Base-by-base conservation (phyloP, 2,329 filamentous ascomycete species). In the Cercospora citrullina region DNA sequence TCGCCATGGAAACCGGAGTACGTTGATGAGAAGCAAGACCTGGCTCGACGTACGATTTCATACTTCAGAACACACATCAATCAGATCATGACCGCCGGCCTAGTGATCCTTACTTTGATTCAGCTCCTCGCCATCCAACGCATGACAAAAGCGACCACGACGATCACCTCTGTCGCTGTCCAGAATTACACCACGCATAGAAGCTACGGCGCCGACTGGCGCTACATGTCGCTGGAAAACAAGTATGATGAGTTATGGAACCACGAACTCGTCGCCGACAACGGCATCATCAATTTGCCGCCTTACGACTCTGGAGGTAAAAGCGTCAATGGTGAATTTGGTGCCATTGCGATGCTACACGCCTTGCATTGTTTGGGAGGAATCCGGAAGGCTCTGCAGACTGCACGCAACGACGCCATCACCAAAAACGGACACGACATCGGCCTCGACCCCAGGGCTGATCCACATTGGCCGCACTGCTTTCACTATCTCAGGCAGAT, bases 391-490 rank as follows among this genome's bases (percentile, higher is more conserved):
- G 65, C 65, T 26, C 45, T 67, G 39, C 65, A 67, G 26, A 64
- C 53, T 21, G 65, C 65, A n/a, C 42, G 60, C 23, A 53, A 63
- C 18, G 60, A 63, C 36, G 60, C 60, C 23, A 6, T 60, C 51
- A 48, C 51, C 51, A 36, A 55, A 30, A 26, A 63, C 36, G 60
- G 60, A 53, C 60, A 67, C 39, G 39, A 64, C n/a, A 64, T 67
- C 18, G 65, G 65, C 9, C 42, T 59, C 18, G 60, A 67, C n/a
- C 36, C 39, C 6, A 16, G 59, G 45, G 53, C 55, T 42, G 65
- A 67, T 51, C 60, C 65, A 36, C 65, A 67, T 53, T 67, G 65
- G 65, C 65, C 65, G 21, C 65, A 67, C 14, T 67, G 65, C 48
- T 26, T 67, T 16, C 57, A 64, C 12, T 67, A 67, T 31, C 39